A percentile compares a stretch with the other conserved stretches of the same genome.
These are phyloP conservation scores for Trypanosoma caninum DNA, from an alignment of 208 protist genomes.

Conservation along the genomic window DNA sequence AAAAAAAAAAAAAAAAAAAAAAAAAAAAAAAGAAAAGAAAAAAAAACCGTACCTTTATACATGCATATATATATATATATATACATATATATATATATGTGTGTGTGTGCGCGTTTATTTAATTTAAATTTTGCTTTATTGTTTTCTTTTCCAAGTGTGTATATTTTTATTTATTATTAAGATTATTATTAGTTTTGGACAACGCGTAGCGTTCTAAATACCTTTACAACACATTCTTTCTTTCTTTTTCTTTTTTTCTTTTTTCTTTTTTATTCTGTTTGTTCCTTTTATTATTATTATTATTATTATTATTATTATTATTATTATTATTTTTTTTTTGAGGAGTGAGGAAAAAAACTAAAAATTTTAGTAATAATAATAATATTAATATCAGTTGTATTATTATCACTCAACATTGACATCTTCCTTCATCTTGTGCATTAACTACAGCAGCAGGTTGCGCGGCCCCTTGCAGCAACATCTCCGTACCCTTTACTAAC, in stretches of 20 bases:
- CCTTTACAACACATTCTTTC: neutral
- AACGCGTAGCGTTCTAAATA: no score
- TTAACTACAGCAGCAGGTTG: neutral
- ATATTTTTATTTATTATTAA: neutral
- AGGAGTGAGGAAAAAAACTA: conserved; percentile 1
- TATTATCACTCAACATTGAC: neutral
- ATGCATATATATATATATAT: neutral
- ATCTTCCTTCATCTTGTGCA: neutral
- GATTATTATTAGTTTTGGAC: no score
- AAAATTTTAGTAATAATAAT: no score
- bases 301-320: neutral
- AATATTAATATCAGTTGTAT: no score
- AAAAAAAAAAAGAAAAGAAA: conserved; percentile 9
- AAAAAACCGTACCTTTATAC: neutral
- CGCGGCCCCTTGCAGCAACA: no score
- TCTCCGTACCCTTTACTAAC: neutral
- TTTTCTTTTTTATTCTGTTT: neutral
- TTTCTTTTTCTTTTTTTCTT: neutral
- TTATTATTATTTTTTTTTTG: neutral
- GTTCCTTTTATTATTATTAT: neutral
- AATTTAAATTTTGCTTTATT: no score
- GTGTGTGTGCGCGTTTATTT: neutral
- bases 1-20: conserved; percentile 5
- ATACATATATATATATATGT: neutral
- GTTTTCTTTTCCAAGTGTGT: no score